Base-by-base conservation (phyloP, 176 grass and related monocot genomes). In the Lolium rigidum region DNA sequence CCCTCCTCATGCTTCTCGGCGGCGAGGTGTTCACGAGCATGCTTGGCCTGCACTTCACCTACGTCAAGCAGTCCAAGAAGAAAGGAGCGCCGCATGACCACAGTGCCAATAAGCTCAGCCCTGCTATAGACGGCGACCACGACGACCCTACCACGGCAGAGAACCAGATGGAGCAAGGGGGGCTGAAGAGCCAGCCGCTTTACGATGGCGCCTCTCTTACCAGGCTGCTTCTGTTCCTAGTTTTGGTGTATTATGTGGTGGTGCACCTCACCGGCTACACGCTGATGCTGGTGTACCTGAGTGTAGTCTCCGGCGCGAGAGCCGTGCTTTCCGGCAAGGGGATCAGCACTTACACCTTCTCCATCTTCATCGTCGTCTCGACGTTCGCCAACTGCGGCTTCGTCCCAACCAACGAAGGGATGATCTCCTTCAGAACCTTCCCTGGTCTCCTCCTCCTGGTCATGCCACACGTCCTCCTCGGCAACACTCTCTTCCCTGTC, bases 321-420 rank as follows among this genome's bases (percentile, higher is more conserved):
- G 68, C 13, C 0, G 77, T 98, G 65, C 89, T 98, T 0, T 12
- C 54, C 37, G 39, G 67, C 10, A 98, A 98, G 84, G 84, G 70
- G 47, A 90, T 95, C 49, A 85, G 70, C 35, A 9, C 13, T 20
- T 62, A 79, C 63, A 90, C 84, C 65, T 98, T 98, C 74, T 82
- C 93, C 78, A 35, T 90, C 69, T 95, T 95, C 89, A 92, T 78
- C 47, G 85, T 89, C 11, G 86, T 89, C 20, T 98, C 91, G 4
- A 84, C 95, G 7, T 98, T 95, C 56, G n/a, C 89, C 0, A 98
- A 98, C 80, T 86, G 91, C 37, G 91, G 95, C 12, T 98, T 98
- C 66, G 16, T 95, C 59, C 83, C 91, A 10, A 98, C 83, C 3
- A 95, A 95, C 76, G 88, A 98, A 51, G 92, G 87, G 74, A 98